These are phyloP conservation scores for Trypethelium eluteriae DNA, from an alignment of 495 filamentous ascomycete species.

Conservation along the genomic window DNA sequence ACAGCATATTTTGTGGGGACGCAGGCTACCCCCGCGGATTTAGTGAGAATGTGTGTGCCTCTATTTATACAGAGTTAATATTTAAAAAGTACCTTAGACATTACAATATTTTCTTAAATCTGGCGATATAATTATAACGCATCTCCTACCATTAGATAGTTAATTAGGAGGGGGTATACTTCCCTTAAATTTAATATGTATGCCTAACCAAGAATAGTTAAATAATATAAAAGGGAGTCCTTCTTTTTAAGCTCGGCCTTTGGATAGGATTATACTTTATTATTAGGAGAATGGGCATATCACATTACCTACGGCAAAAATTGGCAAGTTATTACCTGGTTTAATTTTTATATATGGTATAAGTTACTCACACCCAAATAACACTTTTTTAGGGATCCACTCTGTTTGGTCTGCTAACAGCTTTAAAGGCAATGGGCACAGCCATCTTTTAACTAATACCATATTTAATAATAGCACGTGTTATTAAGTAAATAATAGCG, in stretches of 20 bases:
- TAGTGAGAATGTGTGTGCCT: background rate
- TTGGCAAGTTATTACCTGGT: background rate
- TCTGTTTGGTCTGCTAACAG: background rate
- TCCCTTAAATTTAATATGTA: background rate
- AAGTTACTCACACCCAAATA: background rate
- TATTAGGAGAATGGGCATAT: background rate
- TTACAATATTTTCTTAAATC: background rate
- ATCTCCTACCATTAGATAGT: background rate
- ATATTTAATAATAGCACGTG: background rate
- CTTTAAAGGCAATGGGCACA: background rate
- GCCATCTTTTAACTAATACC: background rate
- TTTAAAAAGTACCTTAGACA: background rate
- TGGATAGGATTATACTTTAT: background rate
- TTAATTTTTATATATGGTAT: background rate
- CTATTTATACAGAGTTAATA: background rate
- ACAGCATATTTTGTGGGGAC: background rate
- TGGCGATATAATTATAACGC: background rate
- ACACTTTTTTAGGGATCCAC: background rate
- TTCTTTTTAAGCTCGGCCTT: background rate
- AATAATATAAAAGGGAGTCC: background rate
- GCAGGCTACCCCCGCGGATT: background rate
- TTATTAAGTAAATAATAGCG: background rate
- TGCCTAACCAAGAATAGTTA: background rate
- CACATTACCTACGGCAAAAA: background rate
- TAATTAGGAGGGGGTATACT: background rate